Base-by-base conservation (phyloP, 306 rosid genomes). In the Gillenia trifoliata region DNA sequence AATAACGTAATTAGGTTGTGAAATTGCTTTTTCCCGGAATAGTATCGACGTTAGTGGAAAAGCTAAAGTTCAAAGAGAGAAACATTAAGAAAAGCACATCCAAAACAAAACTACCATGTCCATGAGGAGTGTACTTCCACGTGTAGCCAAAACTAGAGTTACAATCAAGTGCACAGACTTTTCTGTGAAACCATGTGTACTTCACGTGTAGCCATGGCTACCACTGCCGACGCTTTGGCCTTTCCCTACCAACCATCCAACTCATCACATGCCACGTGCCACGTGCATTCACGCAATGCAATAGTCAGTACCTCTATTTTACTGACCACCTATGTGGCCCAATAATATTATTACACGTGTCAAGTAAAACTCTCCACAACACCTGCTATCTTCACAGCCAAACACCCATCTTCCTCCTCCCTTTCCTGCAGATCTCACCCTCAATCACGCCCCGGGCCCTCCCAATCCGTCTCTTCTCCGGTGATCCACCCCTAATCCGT, bases 21-120 rank as follows among this genome's bases (percentile, higher is more conserved):
- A n/a, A n/a, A n/a, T n/a, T 45, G 52, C 52, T 45, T 52, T 70
- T 52, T 64, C 26, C 63, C 64, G 30, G 60, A 11, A 36, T 43
- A n/a, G 61, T 64, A 65, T 65, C 29, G 41, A 64, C 31, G 54
- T 69, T 0, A 60, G 72, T 70, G 76, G 5, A 50, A 68, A 74
- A 79, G 47, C 22, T 52, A 8, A 17, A 31, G 52, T 9, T 49
- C 50, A 73, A 29, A 30, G 17, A 40, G 33, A 33, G 57, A 40
- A 31, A 30, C 72, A 13, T 23, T 31, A 30, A 54, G 66, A 61
- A 29, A 7, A 61, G 64, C 40, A 31, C 62, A 68, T 23, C 56
- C 10, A 9, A 7, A 19, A 15, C 19, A 13, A 45, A 45, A 15
- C 50, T 16, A 15, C 4, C 6, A 1, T 45, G 52, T 15, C 20